Evolutionary conservation across 345 rosid genomes (phyloP).

Genomic region (Balakata baccata): DNA sequence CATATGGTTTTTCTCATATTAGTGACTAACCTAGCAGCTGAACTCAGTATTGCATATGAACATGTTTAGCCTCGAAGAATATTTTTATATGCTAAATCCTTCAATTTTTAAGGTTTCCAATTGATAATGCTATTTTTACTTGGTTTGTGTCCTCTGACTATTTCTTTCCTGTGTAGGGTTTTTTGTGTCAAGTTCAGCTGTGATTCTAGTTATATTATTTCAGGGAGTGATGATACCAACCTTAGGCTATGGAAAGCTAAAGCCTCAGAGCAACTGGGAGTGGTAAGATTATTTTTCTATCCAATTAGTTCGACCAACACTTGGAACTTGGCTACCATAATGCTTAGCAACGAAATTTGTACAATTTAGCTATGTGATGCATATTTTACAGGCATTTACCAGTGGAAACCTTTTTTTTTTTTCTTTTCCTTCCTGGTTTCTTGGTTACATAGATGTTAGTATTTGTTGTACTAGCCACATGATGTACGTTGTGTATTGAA

Average conservation of each 20-base stretch:
- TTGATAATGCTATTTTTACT: neutral
- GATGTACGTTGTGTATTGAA: neutral
- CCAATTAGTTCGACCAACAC: neutral
- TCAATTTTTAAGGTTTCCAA: neutral
- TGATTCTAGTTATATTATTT: slow-evolving; percentile 86
- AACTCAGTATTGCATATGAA: neutral
- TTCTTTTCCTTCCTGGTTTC: neutral
- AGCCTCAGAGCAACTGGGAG: slow-evolving; percentile 95
- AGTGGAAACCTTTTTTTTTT: neutral
- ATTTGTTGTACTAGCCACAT: no score
- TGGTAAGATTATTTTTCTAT: slow-evolving; percentile 48
- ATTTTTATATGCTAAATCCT: neutral
- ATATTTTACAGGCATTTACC: no score
- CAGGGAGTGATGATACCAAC: slow-evolving; percentile 96
- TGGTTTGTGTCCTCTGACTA: slow-evolving; percentile 12
- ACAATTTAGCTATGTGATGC: neutral
- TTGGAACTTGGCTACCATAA: neutral
- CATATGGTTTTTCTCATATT: neutral
- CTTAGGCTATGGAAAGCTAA: slow-evolving; percentile 97
- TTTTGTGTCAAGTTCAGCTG: slow-evolving; percentile 90
- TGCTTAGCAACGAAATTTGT: no score
- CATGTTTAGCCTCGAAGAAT: neutral
- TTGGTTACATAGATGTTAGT: neutral
- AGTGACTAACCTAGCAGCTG: neutral
- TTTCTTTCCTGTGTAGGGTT: slow-evolving; percentile 46